Evolutionary conservation across 495 filamentous ascomycete species (phyloP), one percentile per base, ranked within the genome.

Genomic region (Neurospora cerealis): DNA sequence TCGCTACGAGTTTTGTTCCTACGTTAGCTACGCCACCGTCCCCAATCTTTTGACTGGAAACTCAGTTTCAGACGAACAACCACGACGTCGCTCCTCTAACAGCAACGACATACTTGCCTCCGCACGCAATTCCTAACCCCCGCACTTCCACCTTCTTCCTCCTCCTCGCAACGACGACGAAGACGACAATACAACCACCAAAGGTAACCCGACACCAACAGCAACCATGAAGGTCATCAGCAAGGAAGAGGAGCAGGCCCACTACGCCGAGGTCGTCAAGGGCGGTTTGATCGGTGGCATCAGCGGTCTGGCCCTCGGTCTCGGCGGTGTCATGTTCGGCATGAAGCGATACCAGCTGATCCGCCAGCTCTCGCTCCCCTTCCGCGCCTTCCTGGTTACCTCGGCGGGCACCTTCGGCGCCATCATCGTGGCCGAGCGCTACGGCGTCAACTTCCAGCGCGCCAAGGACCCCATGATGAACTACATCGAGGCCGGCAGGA

Each of bases 361-460:
- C 86, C 88, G 92, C 41, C 81, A 87, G 69, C 90, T 99, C 74
- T 96, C 95, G 0, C 77, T 97, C 0, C 96, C 94, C 10, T 92
- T 99, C 88, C 91, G 93, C 77, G 86, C 92, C 69, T 99, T 99
- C 88, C 89, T 98, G 70, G 88, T 93, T n/a, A 92, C 92, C 17
- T 95, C 92, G 37, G 80, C 90, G 9, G 90, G 88, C 36, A 97
- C 96, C 11, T 97, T 97, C 83, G 86, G 88, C 72, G 91, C 90
- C 74, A 97, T 99, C 84, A 87, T 98, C 77, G 83, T 88, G 48
- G 96, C 96, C 46, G 96, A 99, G 85, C 88, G 91, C 60, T 88
- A 87, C 77, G 93, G 91, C 70, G 90, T 93, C 75, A 74, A 73
- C 69, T 98, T 88, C 87, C 95, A 98, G 82, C 78, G 81, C n/a